These are phyloP conservation scores for Grosmannia clavigera DNA, from an alignment of 2,329 filamentous ascomycete species.

Conservation along the genomic window DNA sequence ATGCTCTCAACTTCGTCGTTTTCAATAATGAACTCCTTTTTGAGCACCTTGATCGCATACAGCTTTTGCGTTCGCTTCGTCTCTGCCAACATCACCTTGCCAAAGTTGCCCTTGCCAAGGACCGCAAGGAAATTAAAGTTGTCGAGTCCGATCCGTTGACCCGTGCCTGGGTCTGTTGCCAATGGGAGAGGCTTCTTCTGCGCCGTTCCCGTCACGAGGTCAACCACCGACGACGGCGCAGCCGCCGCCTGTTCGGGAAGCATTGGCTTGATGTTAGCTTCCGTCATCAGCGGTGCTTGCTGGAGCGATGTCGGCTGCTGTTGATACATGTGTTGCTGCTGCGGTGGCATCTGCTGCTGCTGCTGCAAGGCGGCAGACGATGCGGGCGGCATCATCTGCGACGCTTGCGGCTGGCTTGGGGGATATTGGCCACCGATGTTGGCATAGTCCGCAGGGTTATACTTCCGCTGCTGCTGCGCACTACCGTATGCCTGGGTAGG, in stretches of 20 bases:
- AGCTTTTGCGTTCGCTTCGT: slow-evolving; percentile 85
- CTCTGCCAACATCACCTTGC: slow-evolving; percentile 98
- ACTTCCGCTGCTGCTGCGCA: slow-evolving; percentile 48
- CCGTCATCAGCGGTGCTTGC: slow-evolving; percentile 7
- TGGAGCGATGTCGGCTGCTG: slow-evolving; percentile 20
- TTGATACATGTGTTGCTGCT: slow-evolving; percentile 14
- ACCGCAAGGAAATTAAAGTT: slow-evolving; percentile 99
- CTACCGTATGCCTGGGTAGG: slow-evolving; percentile 17
- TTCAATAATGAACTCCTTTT: slow-evolving; percentile 99
- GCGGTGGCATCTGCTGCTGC: neutral
- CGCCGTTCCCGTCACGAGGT: slow-evolving; percentile 12
- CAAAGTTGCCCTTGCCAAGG: slow-evolving; percentile 96
- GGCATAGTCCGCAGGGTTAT: slow-evolving; percentile 69
- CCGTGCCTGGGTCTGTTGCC: slow-evolving; percentile 60
- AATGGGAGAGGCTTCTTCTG: slow-evolving; percentile 52
- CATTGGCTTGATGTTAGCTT: slow-evolving; percentile 27
- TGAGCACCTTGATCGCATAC: slow-evolving; percentile 97
- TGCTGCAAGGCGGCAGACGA: neutral
- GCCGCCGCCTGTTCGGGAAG: slow-evolving; percentile 22
- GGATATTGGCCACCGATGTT: slow-evolving; percentile 41
- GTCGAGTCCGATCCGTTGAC: slow-evolving; percentile 81
- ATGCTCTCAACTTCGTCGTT: slow-evolving; percentile 98
- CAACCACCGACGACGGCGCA: slow-evolving; percentile 22
- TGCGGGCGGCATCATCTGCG: slow-evolving; percentile 14
- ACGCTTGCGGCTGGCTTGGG: slow-evolving; percentile 24